Evolutionary conservation across 2,329 filamentous ascomycete species (phyloP), one percentile per base, ranked within the genome.

Genomic region (Diaporthe destruens): DNA sequence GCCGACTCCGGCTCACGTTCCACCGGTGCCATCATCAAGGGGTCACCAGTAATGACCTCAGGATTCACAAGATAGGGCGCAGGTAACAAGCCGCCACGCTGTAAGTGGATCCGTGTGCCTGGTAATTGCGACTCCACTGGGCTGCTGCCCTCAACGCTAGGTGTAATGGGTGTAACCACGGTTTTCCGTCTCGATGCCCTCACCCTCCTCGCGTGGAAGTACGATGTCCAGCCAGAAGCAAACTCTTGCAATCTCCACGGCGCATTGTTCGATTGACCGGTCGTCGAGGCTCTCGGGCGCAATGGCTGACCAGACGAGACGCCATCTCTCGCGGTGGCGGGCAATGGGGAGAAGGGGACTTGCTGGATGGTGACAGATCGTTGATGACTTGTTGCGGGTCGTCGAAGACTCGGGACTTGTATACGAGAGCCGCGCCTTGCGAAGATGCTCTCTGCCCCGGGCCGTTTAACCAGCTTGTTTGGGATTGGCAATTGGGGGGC

Each of bases 371-470:
- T 94, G 44, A 90, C 90, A 57, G 92, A 93, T 77, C 93, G 87
- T 80, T 95, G 92, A 78, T 95, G 93, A 80, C 93, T 95, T 23
- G 93, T 95, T 57, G 92, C 92, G 68, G 93, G 93, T 77, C 93
- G 86, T 72, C 92, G 90, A 73, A 95, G 86, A 29, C 88, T 90
- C 2, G 90, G 88, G 74, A 93, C 84, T 77, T 92, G 89, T 61
- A 90, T 88, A 75, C 84, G 89, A 42, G 90, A 86, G 75, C 87
- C 84, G 72, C 85, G 85, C 72, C 85, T 84, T 39, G 82, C 79
- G 42, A 83, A 75, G 55, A 74, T 55, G 67, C 71, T 74, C 25
- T 74, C 73, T 34, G 47, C 49, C n/a, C 66, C 71, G 49, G 89
- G 87, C 74, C 93, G 90, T 82, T 96, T 96, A 68, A 95, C 92